Evolutionary conservation across 2,329 filamentous ascomycete species (phyloP), one percentile per base, ranked within the genome.

Genomic region (Ophiostoma montium): DNA sequence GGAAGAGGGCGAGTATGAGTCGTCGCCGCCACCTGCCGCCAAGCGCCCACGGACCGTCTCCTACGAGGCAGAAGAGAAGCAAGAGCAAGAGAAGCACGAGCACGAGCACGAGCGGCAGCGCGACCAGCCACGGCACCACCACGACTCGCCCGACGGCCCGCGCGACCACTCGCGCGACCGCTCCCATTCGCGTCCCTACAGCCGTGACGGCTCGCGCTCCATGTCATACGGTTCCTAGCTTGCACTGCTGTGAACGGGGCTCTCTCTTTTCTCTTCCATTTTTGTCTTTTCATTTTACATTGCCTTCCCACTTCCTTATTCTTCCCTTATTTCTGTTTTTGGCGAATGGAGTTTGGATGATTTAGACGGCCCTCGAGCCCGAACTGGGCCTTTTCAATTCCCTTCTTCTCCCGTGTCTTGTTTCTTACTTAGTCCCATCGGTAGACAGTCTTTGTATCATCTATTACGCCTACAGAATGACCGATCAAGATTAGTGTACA

Each of bases 1-100:
- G 18, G 62, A 61, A 16, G 59, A 61, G 2, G 55, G 46, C 8
- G 48, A 56, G 15, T 64, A 62, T 52, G 57, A 15, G 13, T 44
- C 42, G 30, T 44, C 42, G n/a, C 42, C 42, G 42, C 42, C 42
- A 27, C 42, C 42, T 9, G 42, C 42, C 32, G 42, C 42, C 5
- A 44, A 44, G 42, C 42, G 42, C 12, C 27, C 42, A 10, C 42
- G 42, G n/a, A 44, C 42, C 11, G 16, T 31, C 27, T 44, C 30
- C 4, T 33, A 32, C 11, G 30, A 18, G 5, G 42, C 31, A 16
- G 39, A 42, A 21, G 11, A 15, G 33, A 15, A 35, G 12, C 33
- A 5, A 15, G 13, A 10, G 61, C 32, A 60, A 59, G 54, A 58
- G 56, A 30, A 50, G 59, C 52, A 55, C 13, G 60, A 59, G 11